phyloP scores from a whole-genome alignment of 2,329 filamentous ascomycete genomes.

The Samsoniella hepiali region DNA sequence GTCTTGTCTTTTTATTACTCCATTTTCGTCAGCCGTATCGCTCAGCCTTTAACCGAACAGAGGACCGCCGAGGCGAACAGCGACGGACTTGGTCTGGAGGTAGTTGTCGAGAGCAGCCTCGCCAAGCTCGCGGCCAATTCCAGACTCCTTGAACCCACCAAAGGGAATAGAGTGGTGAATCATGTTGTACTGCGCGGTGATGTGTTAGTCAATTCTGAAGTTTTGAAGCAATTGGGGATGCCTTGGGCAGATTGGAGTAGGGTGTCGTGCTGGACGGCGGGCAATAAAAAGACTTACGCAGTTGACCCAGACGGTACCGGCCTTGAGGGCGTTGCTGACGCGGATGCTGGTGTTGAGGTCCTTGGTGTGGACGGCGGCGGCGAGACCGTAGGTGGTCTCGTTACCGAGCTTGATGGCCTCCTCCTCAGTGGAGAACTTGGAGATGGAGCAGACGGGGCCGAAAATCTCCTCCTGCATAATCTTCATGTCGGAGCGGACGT shows the following conservation, averaged over 20 bases:
- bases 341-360: conserved; percentile 76
- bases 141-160: conserved; percentile 74
- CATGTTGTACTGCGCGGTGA: conserved; percentile 56
- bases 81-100: conserved; percentile 65
- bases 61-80: conserved; percentile 49
- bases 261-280: too few species aligned
- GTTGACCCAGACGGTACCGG: conserved; percentile 58
- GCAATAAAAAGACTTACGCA: conserved; percentile 26
- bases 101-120: conserved; percentile 66
- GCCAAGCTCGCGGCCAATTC: conserved; percentile 73
- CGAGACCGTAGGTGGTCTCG: conserved; percentile 72
- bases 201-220: neutral
- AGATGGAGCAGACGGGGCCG: conserved; percentile 74
- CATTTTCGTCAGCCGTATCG: neutral
- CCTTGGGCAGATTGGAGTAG: neutral
- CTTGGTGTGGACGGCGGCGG: conserved; percentile 73
- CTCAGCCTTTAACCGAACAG: conserved; percentile 29
- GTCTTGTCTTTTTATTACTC: neutral
- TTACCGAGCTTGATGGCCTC: conserved; percentile 72
- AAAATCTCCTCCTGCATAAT: conserved; percentile 88
- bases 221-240: neutral
- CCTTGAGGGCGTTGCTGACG: conserved; percentile 68
- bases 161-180: conserved; percentile 62
- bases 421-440: conserved; percentile 77
- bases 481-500: conserved; percentile 76